phyloP scores from a whole-genome alignment of 305 asterid genomes.

The Fraxinus dipetala region DNA sequence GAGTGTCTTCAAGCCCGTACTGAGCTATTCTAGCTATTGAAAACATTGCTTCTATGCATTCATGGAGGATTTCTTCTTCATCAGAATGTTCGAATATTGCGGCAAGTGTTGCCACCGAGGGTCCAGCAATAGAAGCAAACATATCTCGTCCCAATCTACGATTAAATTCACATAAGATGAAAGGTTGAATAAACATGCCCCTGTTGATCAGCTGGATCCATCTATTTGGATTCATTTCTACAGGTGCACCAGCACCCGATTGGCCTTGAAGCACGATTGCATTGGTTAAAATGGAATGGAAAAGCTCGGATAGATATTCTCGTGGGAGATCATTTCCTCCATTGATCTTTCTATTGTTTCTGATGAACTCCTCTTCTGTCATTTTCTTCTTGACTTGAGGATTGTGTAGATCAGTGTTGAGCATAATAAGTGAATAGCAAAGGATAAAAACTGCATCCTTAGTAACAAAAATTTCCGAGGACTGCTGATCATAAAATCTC shows the following conservation, averaged over 20 bases:
- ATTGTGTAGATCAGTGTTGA: slow-evolving; percentile 89
- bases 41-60: slow-evolving; percentile 72
- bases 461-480: slow-evolving; percentile 71
- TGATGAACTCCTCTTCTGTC: slow-evolving; percentile 90
- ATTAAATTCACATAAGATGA: slow-evolving; percentile 54
- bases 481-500: slow-evolving; percentile 78
- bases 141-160: slow-evolving; percentile 82
- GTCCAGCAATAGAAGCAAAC: slow-evolving; percentile 88
- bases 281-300: slow-evolving; percentile 61
- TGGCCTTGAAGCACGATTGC: slow-evolving; percentile 47
- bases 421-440: slow-evolving; percentile 87
- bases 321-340: slow-evolving; percentile 88
- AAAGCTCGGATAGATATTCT: slow-evolving; percentile 76
- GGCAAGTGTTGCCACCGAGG: slow-evolving; percentile 82
- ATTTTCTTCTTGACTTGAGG: slow-evolving; percentile 94
- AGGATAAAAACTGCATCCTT: slow-evolving; percentile 73
- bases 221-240: slow-evolving; percentile 71
- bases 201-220: slow-evolving; percentile 83
- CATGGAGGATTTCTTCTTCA: slow-evolving; percentile 81
- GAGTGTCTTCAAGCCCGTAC: slow-evolving; percentile 77
- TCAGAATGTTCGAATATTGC: slow-evolving; percentile 77
- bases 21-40: slow-evolving; percentile 80
- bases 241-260: slow-evolving; percentile 26
- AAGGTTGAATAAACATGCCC: slow-evolving; percentile 55
- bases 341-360: slow-evolving; percentile 69